Conservation (phyloP, 768 basidiomycete genomes). For the Serendipita sp. region DNA sequence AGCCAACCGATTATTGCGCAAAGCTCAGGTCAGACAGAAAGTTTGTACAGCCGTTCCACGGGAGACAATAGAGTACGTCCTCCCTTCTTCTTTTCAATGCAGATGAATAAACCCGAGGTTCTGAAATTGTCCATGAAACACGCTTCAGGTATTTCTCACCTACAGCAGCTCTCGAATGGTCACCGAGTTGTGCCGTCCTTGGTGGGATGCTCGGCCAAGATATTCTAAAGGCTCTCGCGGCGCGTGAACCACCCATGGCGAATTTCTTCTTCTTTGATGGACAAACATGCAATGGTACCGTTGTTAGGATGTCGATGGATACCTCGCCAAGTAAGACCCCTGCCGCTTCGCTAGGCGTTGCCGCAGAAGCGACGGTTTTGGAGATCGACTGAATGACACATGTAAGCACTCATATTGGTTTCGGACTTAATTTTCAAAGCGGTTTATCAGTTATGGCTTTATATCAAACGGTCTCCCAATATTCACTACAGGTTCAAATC, state of each 20-base stretch:
- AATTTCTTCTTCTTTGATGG: constrained; percentile 89
- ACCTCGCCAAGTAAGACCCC: neutral
- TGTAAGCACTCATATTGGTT: neutral
- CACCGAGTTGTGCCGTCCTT: constrained; percentile 84
- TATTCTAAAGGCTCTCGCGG: constrained; percentile 76
- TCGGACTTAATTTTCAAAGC: no score
- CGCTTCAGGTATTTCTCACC: constrained; percentile 42
- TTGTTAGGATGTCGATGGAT: constrained; percentile 16
- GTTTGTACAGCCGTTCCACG: constrained; percentile 34
- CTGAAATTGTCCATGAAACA: neutral
- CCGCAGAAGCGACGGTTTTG: neutral
- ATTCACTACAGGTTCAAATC: neutral
- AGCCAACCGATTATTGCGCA: constrained; percentile 40
- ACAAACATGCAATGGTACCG: constrained; percentile 55
- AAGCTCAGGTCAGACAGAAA: constrained; percentile 55
- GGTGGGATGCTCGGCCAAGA: constrained; percentile 94
- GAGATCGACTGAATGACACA: neutral
- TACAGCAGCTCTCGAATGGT: constrained; percentile 71
- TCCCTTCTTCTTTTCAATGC: constrained; percentile 9
- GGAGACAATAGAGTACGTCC: constrained; percentile 44
- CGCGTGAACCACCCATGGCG: constrained; percentile 80
- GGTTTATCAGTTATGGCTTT: neutral
- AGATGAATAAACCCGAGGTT: neutral
- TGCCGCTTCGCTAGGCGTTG: neutral
- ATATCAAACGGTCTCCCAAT: neutral